Evolutionary conservation across 371 early-diverging fungal genomes (phyloP), one percentile per base, ranked within the genome.

Genomic region (Mortierella sp.): DNA sequence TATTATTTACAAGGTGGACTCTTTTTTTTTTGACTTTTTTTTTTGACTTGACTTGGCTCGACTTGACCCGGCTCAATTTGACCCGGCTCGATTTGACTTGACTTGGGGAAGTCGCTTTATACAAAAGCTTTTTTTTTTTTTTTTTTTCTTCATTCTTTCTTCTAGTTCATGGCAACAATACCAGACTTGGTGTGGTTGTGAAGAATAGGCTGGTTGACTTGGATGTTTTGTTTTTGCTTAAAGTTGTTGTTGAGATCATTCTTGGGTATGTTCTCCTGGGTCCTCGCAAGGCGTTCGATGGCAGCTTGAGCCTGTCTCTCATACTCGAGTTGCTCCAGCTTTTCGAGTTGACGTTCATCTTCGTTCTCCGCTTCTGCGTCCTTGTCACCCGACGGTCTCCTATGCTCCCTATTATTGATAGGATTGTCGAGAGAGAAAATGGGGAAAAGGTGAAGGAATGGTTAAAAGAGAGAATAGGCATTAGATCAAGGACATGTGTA

Each of bases 141-240:
- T 21, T 53, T 21, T 8, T 45, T 6, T 19, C n/a, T 8, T n/a
- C 8, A 28, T 11, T n/a, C 40, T 21, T 45, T 38, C 55, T 41
- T 24, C n/a, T 78, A 43, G 13, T 63, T 16, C 65, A 70, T 65
- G 7, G 68, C 73, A 76, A 74, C 63, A 48, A 60, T 67, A 11
- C 76, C 82, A 66, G 76, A 82, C 73, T 82, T 82, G 67, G 9
- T 24, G 82, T 82, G 82, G 60, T 22, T 73, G 58, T 82, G 82
- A 43, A 82, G 82, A 67, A 82, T 64, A 33, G 82, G 82, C 62
- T 82, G 82, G 16, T 19, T 0, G 58, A 82, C 82, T 3, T 70
- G 40, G 58, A 82, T 76, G 74, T 82, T 82, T 60, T 76, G 67
- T 22, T 40, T 62, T 48, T 82, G 82, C 10, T 55, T 64, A 52